These are phyloP conservation scores for Nicotiana attenuata DNA, from an alignment of 257 asterid species.

Conservation along the genomic window DNA sequence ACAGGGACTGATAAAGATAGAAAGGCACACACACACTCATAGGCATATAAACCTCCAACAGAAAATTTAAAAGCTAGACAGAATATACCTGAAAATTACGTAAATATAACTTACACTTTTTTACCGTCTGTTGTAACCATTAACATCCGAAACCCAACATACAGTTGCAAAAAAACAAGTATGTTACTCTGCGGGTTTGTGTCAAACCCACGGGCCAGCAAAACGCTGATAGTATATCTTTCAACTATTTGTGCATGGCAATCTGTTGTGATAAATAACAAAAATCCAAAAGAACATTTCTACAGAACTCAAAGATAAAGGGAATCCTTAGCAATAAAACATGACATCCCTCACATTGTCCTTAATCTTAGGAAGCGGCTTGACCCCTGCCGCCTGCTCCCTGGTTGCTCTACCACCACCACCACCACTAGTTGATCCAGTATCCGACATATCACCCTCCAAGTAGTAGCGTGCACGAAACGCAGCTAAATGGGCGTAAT, in stretches of 20 bases:
- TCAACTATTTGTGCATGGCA: neutral
- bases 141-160: neutral
- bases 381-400: constrained; percentile 24
- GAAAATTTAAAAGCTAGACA: neutral
- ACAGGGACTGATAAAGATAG: neutral
- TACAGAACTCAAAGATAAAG: neutral
- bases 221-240: neutral
- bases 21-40: neutral
- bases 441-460: constrained; percentile 37
- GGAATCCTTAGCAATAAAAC: constrained; percentile 52
- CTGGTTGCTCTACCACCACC: constrained; percentile 33
- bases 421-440: constrained; percentile 30
- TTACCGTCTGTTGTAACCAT: neutral
- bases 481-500: constrained; percentile 79
- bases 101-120: neutral
- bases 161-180: neutral
- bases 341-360: constrained; percentile 56
- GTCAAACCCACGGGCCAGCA: neutral
- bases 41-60: neutral
- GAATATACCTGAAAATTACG: neutral
- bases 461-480: constrained; percentile 70
- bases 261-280: neutral
- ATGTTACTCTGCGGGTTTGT: neutral
- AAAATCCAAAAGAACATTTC: neutral
- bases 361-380: constrained; percentile 37